These are phyloP conservation scores for Nothopassalora personata DNA, from an alignment of 2,329 filamentous ascomycete species.

Conservation along the genomic window DNA sequence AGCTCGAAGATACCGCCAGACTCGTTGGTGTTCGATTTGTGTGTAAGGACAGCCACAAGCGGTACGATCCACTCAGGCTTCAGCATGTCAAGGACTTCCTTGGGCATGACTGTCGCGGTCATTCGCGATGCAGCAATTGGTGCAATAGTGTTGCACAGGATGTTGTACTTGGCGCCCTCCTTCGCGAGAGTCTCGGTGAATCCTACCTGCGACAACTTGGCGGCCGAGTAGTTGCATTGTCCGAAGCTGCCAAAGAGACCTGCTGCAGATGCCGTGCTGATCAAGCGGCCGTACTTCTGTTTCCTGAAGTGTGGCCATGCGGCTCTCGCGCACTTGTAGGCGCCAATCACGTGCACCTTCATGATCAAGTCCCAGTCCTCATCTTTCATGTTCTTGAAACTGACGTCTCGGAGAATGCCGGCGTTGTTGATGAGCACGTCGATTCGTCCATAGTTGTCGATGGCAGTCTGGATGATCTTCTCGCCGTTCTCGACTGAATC, in stretches of 20 bases:
- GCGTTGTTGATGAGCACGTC: slow-evolving; percentile 98
- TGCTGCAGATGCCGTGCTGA: slow-evolving; percentile 95
- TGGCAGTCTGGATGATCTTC: slow-evolving; percentile 84
- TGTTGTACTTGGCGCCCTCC: slow-evolving; percentile 97
- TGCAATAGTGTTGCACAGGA: slow-evolving; percentile 88
- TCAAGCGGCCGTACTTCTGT: slow-evolving; percentile 94
- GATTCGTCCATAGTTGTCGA: slow-evolving; percentile 75
- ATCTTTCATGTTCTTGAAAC: slow-evolving; percentile 99
- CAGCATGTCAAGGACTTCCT: slow-evolving; percentile 78
- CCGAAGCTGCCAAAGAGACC: slow-evolving; percentile 94
- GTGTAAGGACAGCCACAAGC: slow-evolving; percentile 79
- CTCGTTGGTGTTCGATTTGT: slow-evolving; percentile 77
- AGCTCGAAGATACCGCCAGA: slow-evolving; percentile 89
- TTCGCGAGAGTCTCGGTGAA: slow-evolving; percentile 98
- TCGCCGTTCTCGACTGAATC: slow-evolving; percentile 91
- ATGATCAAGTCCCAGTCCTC: slow-evolving; percentile 94
- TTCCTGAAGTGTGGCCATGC: slow-evolving; percentile 98
- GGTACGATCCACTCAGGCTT: slow-evolving; percentile 95
- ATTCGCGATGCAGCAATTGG: slow-evolving; percentile 93
- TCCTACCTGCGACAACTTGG: slow-evolving; percentile 90
- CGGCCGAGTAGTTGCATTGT: slow-evolving; percentile 95
- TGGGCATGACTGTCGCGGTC: slow-evolving; percentile 92
- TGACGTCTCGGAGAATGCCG: slow-evolving; percentile 87
- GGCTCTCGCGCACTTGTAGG: slow-evolving; percentile 90
- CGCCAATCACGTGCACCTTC: slow-evolving; percentile 84